Percentiles rank a stretch among this genome's conserved stretches.
Conservation (phyloP, 306 rosid species). For the Lablab purpureus region DNA sequence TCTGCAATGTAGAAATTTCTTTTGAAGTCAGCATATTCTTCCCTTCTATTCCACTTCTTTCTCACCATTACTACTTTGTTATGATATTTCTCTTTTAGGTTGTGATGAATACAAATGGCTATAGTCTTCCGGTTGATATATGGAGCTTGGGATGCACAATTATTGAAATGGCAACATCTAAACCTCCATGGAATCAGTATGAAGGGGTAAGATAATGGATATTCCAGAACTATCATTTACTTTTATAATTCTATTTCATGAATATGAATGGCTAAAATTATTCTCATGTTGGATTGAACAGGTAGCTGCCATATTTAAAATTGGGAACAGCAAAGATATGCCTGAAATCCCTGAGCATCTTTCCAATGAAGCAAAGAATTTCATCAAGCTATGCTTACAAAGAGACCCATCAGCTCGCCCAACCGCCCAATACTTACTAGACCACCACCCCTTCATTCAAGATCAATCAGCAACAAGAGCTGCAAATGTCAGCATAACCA, state of each 20-base stretch:
- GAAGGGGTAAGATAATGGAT: constrained; percentile 87
- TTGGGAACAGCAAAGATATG: constrained; percentile 96
- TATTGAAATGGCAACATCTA: constrained; percentile 96
- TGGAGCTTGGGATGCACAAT: constrained; percentile 99
- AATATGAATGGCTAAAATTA: constrained; percentile 39
- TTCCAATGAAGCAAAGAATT: constrained; percentile 81
- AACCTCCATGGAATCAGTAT: constrained; percentile 96
- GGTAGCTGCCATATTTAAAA: constrained; percentile 99
- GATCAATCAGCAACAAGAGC: constrained; percentile 76
- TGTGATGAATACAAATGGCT: constrained; percentile 92
- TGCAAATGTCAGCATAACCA: constrained; percentile 64
- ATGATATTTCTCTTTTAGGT: constrained; percentile 65
- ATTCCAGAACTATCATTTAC: constrained; percentile 39
- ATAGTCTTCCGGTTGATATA: constrained; percentile 89
- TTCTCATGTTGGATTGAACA: constrained; percentile 55
- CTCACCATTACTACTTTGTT: constrained; percentile 9
- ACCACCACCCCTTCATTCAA: constrained; percentile 87
- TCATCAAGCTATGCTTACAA: constrained; percentile 82
- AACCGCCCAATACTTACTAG: constrained; percentile 67
- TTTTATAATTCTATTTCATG: constrained; percentile 24
- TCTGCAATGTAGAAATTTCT: neutral
- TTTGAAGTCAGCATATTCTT: constrained; percentile 17
- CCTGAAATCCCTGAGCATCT: constrained; percentile 95
- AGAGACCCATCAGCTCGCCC: constrained; percentile 89
- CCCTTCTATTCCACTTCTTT: neutral